Base-by-base conservation (phyloP, 2,329 filamentous ascomycete species). In the Colletotrichum tropicicola region DNA sequence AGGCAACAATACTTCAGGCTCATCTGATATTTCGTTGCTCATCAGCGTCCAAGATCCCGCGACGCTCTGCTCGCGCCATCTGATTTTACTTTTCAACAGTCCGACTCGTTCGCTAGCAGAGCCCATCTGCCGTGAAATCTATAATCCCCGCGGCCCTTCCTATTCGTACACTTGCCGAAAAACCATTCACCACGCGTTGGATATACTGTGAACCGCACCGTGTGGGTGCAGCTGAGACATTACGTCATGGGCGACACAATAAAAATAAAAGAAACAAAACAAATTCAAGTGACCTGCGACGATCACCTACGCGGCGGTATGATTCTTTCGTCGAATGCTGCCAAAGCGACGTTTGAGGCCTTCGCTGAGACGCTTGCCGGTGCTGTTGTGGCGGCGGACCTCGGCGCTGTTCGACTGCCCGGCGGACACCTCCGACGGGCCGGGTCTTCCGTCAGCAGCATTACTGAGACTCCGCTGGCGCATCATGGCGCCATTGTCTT, bases 301-400 rank as follows among this genome's bases (percentile, higher is more conserved):
- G 9, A 2, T 30, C 10, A 48, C 17, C 47, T 49, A 70, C 5
- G 59, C 59, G 17, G 57, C 37, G 12, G 65, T 51, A n/a, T 71
- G 37, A 53, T 78, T 82, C 75, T 79, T 84, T 56, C 78, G 78
- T 47, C 83, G 79, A 55, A 89, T 71, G 69, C 83, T 86, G 25
- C 85, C 85, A 55, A 88, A 80, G 15, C 85, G 80, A 43, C 80
- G 78, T 78, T 83, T 87, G 43, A 89, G 69, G 2, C 84, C 85
- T 27, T 86, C 82, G 12, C 81, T 77, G 7, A 87, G 55, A 28
- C 77, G 75, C 62, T 80, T 80, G 28, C 83, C 79, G 0, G 80
- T 80, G 0, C 78, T 81, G 69, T 78, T 77, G 53, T 78, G 78
- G 32, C 82, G 76, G 15, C 71, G 72, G 8, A 81, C 57, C 4